These are phyloP conservation scores for Themeda triandra DNA, from an alignment of 176 grass and related monocot genomes.

Conservation along the genomic window DNA sequence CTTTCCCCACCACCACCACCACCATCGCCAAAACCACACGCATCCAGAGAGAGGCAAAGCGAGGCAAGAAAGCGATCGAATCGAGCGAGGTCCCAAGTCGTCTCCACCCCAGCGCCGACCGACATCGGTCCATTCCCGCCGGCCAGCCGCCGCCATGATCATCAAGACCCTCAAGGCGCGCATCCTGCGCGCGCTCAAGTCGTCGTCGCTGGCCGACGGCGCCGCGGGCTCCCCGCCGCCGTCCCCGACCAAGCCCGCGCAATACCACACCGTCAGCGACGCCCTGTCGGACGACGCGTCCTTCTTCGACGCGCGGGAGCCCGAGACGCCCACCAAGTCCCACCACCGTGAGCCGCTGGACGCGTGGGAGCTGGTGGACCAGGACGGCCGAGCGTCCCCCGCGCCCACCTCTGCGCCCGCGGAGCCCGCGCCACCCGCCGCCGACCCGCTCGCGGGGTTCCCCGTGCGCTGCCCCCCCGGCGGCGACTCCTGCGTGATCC, in stretches of 20 bases:
- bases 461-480: conserved; percentile 52
- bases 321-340: conserved; percentile 6
- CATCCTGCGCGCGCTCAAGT: conserved; percentile 50
- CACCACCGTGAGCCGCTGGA: conserved; percentile 5
- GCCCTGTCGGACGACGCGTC: conserved; percentile 35
- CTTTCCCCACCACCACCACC: neutral
- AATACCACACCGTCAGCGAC: neutral
- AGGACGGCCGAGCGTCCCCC: too few species aligned
- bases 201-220: neutral
- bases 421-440: neutral
- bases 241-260: conserved; percentile 34
- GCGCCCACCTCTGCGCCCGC: too few species aligned
- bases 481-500: conserved; percentile 36
- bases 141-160: conserved; percentile 20
- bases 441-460: conserved; percentile 31
- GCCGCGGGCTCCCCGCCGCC: conserved; percentile 22
- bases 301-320: conserved; percentile 39
- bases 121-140: neutral
- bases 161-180: conserved; percentile 55
- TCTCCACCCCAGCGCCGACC: neutral
- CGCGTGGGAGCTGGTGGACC: conserved; percentile 43
- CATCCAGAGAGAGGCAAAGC: conserved; percentile 20
- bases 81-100: neutral
- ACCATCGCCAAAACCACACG: conserved; percentile 45
- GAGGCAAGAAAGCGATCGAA: neutral